phyloP scores from a whole-genome alignment of 2,329 filamentous ascomycete species.

The Nakataea oryzae region DNA sequence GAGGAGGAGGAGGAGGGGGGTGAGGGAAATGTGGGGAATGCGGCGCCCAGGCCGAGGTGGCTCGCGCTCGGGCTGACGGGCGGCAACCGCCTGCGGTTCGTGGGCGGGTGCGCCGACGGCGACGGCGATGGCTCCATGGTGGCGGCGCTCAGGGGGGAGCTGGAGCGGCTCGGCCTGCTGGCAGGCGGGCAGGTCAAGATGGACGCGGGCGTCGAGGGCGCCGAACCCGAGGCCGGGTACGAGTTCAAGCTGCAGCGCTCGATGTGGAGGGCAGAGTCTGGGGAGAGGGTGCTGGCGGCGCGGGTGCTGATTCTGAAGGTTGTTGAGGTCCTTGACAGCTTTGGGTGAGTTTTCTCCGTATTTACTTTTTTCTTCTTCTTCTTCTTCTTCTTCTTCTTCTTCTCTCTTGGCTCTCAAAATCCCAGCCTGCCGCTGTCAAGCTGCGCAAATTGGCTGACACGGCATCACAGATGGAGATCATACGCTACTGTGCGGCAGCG shows the following conservation, averaged over 20 bases:
- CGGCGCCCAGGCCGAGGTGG: slow-evolving; percentile 8
- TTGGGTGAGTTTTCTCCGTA: slow-evolving; percentile 4
- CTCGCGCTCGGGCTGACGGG: slow-evolving; percentile 5
- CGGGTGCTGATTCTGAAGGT: slow-evolving; percentile 10
- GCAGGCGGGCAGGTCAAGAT: slow-evolving; percentile 8
- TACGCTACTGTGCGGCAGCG: slow-evolving; percentile 9
- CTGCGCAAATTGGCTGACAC: not conserved
- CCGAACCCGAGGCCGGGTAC: slow-evolving; percentile 3
- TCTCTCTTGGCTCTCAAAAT: not conserved
- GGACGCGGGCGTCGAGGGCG: slow-evolving; percentile 4
- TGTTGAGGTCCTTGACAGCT: slow-evolving; percentile 10
- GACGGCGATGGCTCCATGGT: slow-evolving; percentile 6
- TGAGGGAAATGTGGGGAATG: not conserved
- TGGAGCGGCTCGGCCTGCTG: slow-evolving; percentile 7
- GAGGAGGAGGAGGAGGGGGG: no score
- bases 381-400: not conserved
- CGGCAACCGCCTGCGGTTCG: slow-evolving; percentile 7
- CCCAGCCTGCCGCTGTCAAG: not conserved
- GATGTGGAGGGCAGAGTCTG: slow-evolving; percentile 9
- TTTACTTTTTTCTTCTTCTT: not conserved
- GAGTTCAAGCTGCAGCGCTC: slow-evolving; percentile 11
- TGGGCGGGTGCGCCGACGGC: not conserved
- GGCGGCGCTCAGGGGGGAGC: slow-evolving; percentile 5
- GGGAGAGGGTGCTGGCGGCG: slow-evolving; percentile 7
- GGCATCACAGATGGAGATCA: slow-evolving; percentile 6